Conservation (phyloP, 169 alveolate species). For the Plasmodium gaboni region DNA sequence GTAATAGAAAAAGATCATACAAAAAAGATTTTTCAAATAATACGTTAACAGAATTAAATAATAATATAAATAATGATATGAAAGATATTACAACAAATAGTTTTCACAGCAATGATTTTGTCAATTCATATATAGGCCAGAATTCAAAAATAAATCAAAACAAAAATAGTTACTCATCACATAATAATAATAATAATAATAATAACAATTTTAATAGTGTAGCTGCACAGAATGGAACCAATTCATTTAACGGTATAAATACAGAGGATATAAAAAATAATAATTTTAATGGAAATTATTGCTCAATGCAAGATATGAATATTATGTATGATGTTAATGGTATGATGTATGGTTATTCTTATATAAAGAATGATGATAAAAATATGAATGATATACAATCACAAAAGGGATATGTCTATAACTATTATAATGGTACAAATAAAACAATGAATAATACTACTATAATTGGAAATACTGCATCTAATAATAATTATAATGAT, state of each 20-base stretch:
- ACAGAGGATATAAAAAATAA: conserved; percentile 18
- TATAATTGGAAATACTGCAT: neutral
- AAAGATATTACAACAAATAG: conserved; percentile 3
- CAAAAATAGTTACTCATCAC: conserved; percentile 5
- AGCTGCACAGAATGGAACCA: neutral
- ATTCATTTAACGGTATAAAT: neutral
- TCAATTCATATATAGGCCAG: neutral
- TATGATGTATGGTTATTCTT: conserved; percentile 2
- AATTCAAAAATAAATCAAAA: conserved; percentile 27
- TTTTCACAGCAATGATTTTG: conserved; percentile 11
- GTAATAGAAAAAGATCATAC: neutral
- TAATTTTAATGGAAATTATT: neutral
- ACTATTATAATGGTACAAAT: conserved; percentile 20
- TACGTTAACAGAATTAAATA: neutral
- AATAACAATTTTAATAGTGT: conserved; percentile 3
- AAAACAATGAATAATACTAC: conserved; percentile 14
- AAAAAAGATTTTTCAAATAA: conserved; percentile 14
- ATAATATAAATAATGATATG: conserved; percentile 13
- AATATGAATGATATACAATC: conserved; percentile 16
- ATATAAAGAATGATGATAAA: conserved; percentile 26
- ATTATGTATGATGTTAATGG: conserved; percentile 16
- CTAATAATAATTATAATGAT: conserved; percentile 19
- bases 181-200: conserved; percentile 6
- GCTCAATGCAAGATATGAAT: conserved; percentile 20
- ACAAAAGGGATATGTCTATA: conserved; percentile 27